These are phyloP conservation scores for Debaryomyces robertsiae DNA, from an alignment of 1,139 yeast species.

Conservation along the genomic window DNA sequence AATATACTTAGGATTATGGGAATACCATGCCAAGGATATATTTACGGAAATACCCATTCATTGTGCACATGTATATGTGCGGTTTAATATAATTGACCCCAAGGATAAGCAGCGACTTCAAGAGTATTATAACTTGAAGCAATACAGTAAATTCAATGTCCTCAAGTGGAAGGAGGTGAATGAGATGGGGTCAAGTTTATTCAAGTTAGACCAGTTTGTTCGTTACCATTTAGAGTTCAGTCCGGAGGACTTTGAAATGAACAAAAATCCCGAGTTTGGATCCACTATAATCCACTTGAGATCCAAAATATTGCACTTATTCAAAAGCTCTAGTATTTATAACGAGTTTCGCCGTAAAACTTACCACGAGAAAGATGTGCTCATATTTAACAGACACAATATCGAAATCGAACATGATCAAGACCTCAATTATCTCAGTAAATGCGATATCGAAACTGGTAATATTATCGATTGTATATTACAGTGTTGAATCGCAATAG, in stretches of 20 bases:
- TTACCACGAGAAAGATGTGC: slow-evolving; percentile 25
- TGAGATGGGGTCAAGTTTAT: slow-evolving; percentile 22
- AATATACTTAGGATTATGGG: slow-evolving; percentile 53
- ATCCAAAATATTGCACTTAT: slow-evolving; percentile 50
- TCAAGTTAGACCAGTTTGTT: slow-evolving; percentile 40
- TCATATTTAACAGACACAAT: slow-evolving; percentile 32
- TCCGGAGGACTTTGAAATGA: slow-evolving; percentile 70
- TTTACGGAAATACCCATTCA: slow-evolving; percentile 73
- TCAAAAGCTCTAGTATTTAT: slow-evolving; percentile 53
- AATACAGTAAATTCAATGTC: slow-evolving; percentile 29
- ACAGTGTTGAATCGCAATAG: background rate
- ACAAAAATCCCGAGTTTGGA: slow-evolving; percentile 67
- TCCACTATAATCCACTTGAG: slow-evolving; percentile 66
- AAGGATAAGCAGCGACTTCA: slow-evolving; percentile 22
- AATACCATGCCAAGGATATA: slow-evolving; percentile 64
- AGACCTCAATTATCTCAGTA: slow-evolving; percentile 58
- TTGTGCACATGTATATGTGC: slow-evolving; percentile 70
- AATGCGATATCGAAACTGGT: slow-evolving; percentile 69
- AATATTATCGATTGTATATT: slow-evolving; percentile 55
- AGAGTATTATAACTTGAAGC: slow-evolving; percentile 32
- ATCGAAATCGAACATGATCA: slow-evolving; percentile 26
- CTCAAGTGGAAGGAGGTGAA: slow-evolving; percentile 35
- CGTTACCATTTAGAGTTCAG: slow-evolving; percentile 75
- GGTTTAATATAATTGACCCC: slow-evolving; percentile 44
- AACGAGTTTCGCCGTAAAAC: slow-evolving; percentile 24